Percentiles rank a stretch among this genome's conserved stretches.
These are phyloP conservation scores for Purshia tridentata DNA, from an alignment of 306 rosid species.

Conservation along the genomic window DNA sequence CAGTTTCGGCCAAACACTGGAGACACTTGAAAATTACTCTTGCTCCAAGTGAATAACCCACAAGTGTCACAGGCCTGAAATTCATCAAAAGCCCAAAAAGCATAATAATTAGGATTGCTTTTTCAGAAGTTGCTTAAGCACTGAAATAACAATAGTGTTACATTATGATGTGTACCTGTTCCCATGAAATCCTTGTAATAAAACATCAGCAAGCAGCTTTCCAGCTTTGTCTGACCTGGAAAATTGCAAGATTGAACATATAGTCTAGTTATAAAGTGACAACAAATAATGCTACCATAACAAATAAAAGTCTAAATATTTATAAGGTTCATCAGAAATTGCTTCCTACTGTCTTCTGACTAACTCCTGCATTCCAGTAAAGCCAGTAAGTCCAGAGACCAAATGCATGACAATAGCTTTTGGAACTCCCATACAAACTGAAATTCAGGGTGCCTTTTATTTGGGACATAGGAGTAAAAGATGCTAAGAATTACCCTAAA, in stretches of 20 bases:
- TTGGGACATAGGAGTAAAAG: background rate
- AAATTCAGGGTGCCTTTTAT: background rate
- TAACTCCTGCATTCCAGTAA: background rate
- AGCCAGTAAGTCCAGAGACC: background rate
- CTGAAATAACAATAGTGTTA: background rate
- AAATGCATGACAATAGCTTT: background rate
- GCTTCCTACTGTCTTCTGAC: background rate
- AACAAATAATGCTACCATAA: background rate
- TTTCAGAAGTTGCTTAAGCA: background rate
- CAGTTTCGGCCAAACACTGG: conserved; percentile 40
- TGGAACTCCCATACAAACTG: background rate
- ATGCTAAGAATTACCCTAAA: background rate
- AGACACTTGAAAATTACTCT: conserved; percentile 49
- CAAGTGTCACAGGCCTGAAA: conserved; percentile 57
- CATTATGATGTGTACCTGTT: conserved; percentile 32
- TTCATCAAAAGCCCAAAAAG: background rate
- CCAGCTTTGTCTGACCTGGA: conserved; percentile 61
- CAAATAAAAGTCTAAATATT: background rate
- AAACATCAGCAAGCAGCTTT: conserved; percentile 46
- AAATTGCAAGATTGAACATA: conserved; percentile 5
- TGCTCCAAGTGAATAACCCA: conserved; percentile 57
- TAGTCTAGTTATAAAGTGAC: background rate
- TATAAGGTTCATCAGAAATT: conserved; percentile 2
- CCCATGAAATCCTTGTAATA: conserved; percentile 49
- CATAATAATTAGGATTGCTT: background rate